Base-by-base conservation (phyloP, 2,329 filamentous ascomycete genomes). In the Sporothrix humicola region DNA sequence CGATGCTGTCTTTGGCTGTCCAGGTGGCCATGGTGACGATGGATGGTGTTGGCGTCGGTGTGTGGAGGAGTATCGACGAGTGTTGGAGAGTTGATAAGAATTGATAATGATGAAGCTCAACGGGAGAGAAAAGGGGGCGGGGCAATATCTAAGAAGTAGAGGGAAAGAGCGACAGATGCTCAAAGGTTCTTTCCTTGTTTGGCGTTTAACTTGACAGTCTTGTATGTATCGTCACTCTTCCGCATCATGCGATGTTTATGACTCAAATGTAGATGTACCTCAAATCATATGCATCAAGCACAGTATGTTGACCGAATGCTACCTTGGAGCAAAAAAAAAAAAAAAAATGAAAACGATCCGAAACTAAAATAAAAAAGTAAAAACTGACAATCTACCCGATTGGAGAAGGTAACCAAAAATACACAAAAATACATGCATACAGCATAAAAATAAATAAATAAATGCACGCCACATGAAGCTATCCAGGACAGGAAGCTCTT, bases 1-100 rank as follows among this genome's bases (percentile, higher is more conserved):
- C 72, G 52, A 75, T 73, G 26, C 72, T 75, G 63, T 75, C 74
- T 10, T 61, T 70, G 13, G 72, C 69, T 31, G 48, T 72, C 69
- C 63, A 73, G 8, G 54, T 52, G 2, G 69, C 13, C 69, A 68
- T 68, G 13, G 15, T 52, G 66, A 63, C 1, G 31, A 20, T 26
- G 15, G 13, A 0, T 13, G 17, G 63, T 17, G 13, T 66, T 20
- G 26, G 42, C 17, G 42, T 17, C n/a, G 6, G 5, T 20, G 59
- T 44, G 17, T 44, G 12, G 4, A 42, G n/a, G 17, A 5, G 17
- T 46, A 20, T 63, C 31, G 7, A 6, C 6, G 13, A 5, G 17
- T 46, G 12, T 63, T 37, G 4, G 31, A 37, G 31, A 37, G 31
- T 5, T 37, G 31, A 37, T 37, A 37, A 12, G 5, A 12, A 6